Base-by-base conservation (phyloP, 2,329 filamentous ascomycete genomes). In the Fusarium luffae region DNA sequence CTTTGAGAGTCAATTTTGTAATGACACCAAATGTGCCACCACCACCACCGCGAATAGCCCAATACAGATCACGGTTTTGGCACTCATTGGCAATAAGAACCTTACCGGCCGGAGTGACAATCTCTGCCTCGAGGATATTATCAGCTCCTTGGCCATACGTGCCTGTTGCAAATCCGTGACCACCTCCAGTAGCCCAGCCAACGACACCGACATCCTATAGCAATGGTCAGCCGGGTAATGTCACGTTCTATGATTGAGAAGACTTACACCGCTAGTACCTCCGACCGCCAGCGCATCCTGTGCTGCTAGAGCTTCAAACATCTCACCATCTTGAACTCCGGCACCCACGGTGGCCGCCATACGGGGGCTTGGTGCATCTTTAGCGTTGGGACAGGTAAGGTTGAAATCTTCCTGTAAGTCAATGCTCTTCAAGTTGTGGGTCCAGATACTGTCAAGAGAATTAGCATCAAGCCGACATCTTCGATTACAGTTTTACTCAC, bases 1-100 rank as follows among this genome's bases (percentile, higher is more conserved):
- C 42, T 16, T 59, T 59, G 2, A 59, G 25, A 7, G 27, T 59
- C 3, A 59, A 7, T 2, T n/a, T 48, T 6, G 49, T 59, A 10
- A 59, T 54, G 43, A 59, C 49, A 40, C 57, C 57, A 32, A 54
- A 59, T 3, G 57, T 54, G 8, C 57, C 57, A 4, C 57, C 49
- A 2, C 57, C 57, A 4, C 57, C 49, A 5, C 57, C 57, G 8
- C 57, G 49, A 14, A 59, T 54, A 5, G 57, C 57, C 30, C 49
- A 59, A 4, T 42, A 54, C 0, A 59, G 19, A 12, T 59, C 42
- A 6, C 27, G 3, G 8, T 59, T 47, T 28, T 59, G 46, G 7
- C 57, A 59, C 4, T 47, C 8, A 10, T 54, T 59, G 23, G 25
- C 49, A 3, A 42, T 13, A 7, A 54, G 2, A 0, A 46, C 32